A percentile compares a stretch with the other conserved stretches of the same genome.
These are phyloP conservation scores for Yamadazyma spencermartinsiae DNA, from an alignment of 1,139 yeast species.

Conservation along the genomic window DNA sequence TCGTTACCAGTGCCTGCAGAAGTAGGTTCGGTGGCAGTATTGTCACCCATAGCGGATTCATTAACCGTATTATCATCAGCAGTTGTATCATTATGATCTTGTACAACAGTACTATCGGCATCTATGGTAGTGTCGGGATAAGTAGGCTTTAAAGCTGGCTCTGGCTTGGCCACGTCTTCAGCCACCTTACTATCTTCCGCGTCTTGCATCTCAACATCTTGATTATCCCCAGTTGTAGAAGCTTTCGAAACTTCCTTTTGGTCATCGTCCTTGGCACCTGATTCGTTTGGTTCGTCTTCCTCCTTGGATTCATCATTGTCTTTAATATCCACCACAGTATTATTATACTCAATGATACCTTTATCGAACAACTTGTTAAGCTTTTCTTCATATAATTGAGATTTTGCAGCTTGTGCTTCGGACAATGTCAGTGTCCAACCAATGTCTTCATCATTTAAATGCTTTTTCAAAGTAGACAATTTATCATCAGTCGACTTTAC, in stretches of 20 bases:
- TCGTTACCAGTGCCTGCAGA: conserved; percentile 7
- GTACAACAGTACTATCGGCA: conserved; percentile 46
- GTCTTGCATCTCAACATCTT: conserved; percentile 11
- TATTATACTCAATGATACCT: conserved; percentile 34
- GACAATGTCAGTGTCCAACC: conserved; percentile 41
- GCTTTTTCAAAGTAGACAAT: conserved; percentile 25
- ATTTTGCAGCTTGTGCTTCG: conserved; percentile 23
- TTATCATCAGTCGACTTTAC: conserved; percentile 25
- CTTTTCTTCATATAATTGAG: conserved; percentile 23
- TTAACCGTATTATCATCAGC: conserved; percentile 41
- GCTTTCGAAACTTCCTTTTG: conserved; percentile 1
- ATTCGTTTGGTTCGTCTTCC: conserved; percentile 4
- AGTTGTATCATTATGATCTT: conserved; percentile 46
- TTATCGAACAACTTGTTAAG: conserved; percentile 29
- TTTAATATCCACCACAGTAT: conserved; percentile 14
- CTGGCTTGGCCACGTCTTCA: conserved; percentile 5
- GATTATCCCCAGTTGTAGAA: conserved; percentile 1
- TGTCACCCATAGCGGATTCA: conserved; percentile 27
- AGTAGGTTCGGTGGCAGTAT: conserved; percentile 7
- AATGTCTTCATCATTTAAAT: conserved; percentile 34
- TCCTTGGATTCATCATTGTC: conserved; percentile 12
- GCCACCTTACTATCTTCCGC: conserved; percentile 5
- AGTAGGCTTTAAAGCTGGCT: conserved; percentile 6
- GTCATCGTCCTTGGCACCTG: neutral
- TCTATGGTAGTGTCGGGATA: conserved; percentile 29